Evolutionary conservation across 2,329 filamentous ascomycete genomes (phyloP), one percentile per base, ranked within the genome.

Genomic region (Paracamarosporium sp.): DNA sequence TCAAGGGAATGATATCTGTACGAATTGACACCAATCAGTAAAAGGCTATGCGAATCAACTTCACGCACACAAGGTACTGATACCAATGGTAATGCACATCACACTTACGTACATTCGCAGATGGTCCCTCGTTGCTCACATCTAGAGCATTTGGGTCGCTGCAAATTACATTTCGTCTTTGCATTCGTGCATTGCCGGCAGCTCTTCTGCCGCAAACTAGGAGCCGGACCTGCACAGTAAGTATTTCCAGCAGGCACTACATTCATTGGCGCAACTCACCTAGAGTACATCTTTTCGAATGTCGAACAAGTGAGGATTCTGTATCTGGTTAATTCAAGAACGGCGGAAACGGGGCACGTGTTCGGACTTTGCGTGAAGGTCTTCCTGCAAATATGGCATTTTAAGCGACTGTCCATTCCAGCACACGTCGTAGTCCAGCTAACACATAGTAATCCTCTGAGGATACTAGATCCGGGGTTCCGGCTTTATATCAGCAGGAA

Each of bases 101-200:
- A 31, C 33, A 20, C 5, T 13, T 17, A 30, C 43, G 60, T 50
- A 36, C 64, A 67, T 12, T 65, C 60, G 57, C 62, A 65, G 13
- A 28, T 6, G 6, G 56, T 52, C 31, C 56, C 57, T 6, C 63
- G 52, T 31, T 53, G 53, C 44, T 57, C 56, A 45, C 65, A 67
- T 36, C 63, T 59, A 7, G 54, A 52, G 46, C 65, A 67, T 46
- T 41, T 62, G 20, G 64, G 64, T 12, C 61, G 63, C 47, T 48
- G 45, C 41, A 67, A 45, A 44, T 66, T 54, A 46, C 65, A 67
- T 40, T 57, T 56, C 24, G 61, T 60, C 45, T 67, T 67, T 22
- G 65, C 61, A 38, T 4, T 56, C 20, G 65, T 64, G 53, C 65
- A 67, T 38, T 57, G 51, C 22, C 60, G 50, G 56, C 65, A 67